These are phyloP conservation scores for Eleusine indica DNA, from an alignment of 176 grass and related monocot genomes.

Conservation along the genomic window DNA sequence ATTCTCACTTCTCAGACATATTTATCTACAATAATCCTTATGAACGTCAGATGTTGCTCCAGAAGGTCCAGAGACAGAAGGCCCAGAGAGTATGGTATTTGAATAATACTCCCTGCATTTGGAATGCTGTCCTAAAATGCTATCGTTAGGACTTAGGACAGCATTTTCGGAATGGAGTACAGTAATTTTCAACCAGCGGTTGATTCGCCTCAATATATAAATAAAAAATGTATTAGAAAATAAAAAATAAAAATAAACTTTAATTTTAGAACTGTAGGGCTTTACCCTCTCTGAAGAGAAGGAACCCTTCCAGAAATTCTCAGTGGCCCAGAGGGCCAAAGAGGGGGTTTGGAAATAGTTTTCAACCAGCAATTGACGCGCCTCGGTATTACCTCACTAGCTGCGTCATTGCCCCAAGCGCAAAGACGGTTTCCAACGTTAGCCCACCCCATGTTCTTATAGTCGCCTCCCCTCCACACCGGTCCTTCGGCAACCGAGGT, in stretches of 20 bases:
- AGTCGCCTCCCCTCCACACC: fast-evolving
- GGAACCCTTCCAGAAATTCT: conserved; percentile 68
- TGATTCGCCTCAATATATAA: no score
- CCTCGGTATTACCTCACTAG: conserved; percentile 70
- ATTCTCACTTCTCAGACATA: no score
- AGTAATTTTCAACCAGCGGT: no score
- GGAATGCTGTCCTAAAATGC: no score
- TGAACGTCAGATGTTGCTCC: no score
- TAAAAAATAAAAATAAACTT: neutral
- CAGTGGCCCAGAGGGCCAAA: conserved; percentile 44
- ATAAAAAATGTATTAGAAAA: no score
- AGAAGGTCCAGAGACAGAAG: no score
- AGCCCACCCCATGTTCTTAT: neutral
- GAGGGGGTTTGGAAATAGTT: conserved; percentile 90
- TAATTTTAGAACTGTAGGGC: conserved; percentile 25
- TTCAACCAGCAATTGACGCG: conserved; percentile 93
- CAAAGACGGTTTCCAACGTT: conserved; percentile 7
- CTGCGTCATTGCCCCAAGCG: conserved; percentile 90
- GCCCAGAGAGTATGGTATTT: no score
- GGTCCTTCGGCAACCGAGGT: neutral
- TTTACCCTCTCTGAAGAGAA: neutral
- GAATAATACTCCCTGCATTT: no score
- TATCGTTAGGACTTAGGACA: no score
- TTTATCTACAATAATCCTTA: no score
- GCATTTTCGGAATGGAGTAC: no score